These are phyloP conservation scores for Debaryomycetaceae sp. DNA, from an alignment of 1,139 yeast species.

Conservation along the genomic window DNA sequence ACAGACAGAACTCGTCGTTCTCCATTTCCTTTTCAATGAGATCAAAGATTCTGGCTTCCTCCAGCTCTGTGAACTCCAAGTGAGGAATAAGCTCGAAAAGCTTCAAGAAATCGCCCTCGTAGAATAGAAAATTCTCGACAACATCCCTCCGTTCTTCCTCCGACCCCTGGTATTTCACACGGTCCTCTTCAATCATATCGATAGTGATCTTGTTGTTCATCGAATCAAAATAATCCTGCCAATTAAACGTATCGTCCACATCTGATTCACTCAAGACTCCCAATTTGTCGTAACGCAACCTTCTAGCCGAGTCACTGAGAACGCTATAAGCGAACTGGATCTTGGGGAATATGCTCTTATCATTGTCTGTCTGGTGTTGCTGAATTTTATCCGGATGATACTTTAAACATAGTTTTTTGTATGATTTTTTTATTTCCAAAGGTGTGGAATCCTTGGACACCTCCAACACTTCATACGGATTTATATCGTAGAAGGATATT, in stretches of 20 bases:
- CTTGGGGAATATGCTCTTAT: slow-evolving; percentile 54
- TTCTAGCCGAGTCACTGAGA: slow-evolving; percentile 54
- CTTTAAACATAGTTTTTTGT: slow-evolving; percentile 64
- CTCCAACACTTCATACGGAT: slow-evolving; percentile 64
- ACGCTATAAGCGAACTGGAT: slow-evolving; percentile 76
- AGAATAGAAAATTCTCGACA: slow-evolving; percentile 51
- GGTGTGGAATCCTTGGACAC: slow-evolving; percentile 41
- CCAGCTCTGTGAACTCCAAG: slow-evolving; percentile 58
- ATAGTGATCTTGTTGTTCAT: slow-evolving; percentile 62
- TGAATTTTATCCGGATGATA: slow-evolving; percentile 77
- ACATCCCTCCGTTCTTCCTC: slow-evolving; percentile 69
- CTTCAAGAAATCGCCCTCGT: slow-evolving; percentile 66
- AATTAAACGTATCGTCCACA: slow-evolving; percentile 43
- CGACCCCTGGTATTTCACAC: slow-evolving; percentile 57
- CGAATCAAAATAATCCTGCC: slow-evolving; percentile 64
- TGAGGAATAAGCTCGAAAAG: slow-evolving; percentile 78
- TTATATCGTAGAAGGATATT: slow-evolving; percentile 51
- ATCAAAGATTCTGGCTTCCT: slow-evolving; percentile 56
- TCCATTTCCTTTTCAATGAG: slow-evolving; percentile 43
- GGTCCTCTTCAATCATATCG: slow-evolving; percentile 74
- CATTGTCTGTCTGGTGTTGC: slow-evolving; percentile 27
- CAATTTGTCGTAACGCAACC: slow-evolving; percentile 61
- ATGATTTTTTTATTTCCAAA: slow-evolving; percentile 63
- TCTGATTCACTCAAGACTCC: slow-evolving; percentile 51
- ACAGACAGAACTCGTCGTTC: slow-evolving; percentile 26